Evolutionary conservation across 139 green algal genomes (phyloP), one percentile per base, ranked within the genome.

Genomic region (Ettlia oleoabundans): DNA sequence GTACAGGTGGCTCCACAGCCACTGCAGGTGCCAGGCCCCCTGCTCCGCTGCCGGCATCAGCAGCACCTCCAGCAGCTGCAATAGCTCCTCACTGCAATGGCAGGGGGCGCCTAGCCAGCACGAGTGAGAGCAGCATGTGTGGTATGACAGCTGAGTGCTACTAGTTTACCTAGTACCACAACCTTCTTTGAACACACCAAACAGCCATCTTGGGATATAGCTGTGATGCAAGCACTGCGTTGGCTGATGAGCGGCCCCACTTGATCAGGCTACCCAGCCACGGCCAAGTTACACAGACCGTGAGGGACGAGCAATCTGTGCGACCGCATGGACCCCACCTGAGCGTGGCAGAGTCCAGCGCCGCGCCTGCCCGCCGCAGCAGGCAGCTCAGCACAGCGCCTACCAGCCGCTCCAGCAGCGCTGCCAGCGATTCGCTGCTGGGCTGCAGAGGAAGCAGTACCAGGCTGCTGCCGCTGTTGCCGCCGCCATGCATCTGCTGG

Each of bases 1-100:
- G 42, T 86, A 86, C n/a, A 86, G 58, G 26, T 37, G 30, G 32
- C 63, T 38, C 82, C 82, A 86, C 33, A 78, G 32, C 82, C 82
- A 86, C 33, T 72, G 43, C 61, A 86, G 64, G 51, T 62, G 38
- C 69, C 82, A 82, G 32, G 52, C 30, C 13, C 74, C 73, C 35
- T 71, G 32, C 43, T 77, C 66, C 51, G 65, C 67, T 3, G 62
- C 73, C 4, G 63, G 74, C 58, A 81, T 52, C 33, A 86, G 58
- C 33, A 86, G 24, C 71, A 78, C 41, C 24, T 52, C 58, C 55
- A 86, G 58, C 53, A 85, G 81, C 35, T 74, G 69, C 53, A 71
- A 41, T 15, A 81, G 28, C 63, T 82, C 65, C 28, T 85, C 69
- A 26, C 69, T 80, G 73, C 35, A n/a, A 21, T 4, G 2, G 6